phyloP scores from a whole-genome alignment of 1,284 basidiomycete species.

The Malassezia dermatis region DNA sequence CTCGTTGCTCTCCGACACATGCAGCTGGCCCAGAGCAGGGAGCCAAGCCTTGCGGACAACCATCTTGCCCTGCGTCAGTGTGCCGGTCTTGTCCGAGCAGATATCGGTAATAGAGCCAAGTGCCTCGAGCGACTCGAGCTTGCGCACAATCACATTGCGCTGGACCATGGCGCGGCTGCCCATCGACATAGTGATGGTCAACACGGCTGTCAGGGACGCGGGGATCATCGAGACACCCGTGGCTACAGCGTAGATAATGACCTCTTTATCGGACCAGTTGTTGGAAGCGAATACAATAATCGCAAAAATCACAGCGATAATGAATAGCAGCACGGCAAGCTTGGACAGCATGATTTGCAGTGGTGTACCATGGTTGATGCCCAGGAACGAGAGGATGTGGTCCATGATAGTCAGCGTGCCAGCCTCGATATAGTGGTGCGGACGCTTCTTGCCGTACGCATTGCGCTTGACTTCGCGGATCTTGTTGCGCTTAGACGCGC shows the following conservation, averaged over 20 bases:
- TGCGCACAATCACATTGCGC: slow-evolving; percentile 54
- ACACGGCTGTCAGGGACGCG: slow-evolving; percentile 48
- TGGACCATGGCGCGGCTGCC: slow-evolving; percentile 55
- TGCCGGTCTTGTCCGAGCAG: slow-evolving; percentile 47
- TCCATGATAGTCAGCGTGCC: slow-evolving; percentile 48
- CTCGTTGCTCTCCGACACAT: slow-evolving; percentile 40
- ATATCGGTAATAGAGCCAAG: slow-evolving; percentile 46
- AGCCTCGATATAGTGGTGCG: slow-evolving; percentile 48
- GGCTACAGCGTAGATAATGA: slow-evolving; percentile 50
- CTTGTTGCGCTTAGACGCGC: slow-evolving; percentile 33
- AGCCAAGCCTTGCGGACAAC: slow-evolving; percentile 43
- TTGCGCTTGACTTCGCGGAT: slow-evolving; percentile 53
- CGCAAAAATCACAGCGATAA: slow-evolving; percentile 46
- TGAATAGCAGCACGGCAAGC: slow-evolving; percentile 45
- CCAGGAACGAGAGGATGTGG: slow-evolving; percentile 46
- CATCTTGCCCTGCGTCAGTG: slow-evolving; percentile 46
- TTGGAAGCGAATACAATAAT: slow-evolving; percentile 49
- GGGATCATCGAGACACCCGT: slow-evolving; percentile 55
- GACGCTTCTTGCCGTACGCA: slow-evolving; percentile 46
- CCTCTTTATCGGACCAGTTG: slow-evolving; percentile 44
- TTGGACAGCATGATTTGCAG: slow-evolving; percentile 47
- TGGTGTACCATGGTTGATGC: slow-evolving; percentile 48
- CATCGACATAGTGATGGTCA: slow-evolving; percentile 51
- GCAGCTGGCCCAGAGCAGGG: slow-evolving; percentile 35
- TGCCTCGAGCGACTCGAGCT: slow-evolving; percentile 44